Evolutionary conservation across 2,329 filamentous ascomycete species (phyloP).

Genomic region (Sclerotinia nivalis): DNA sequence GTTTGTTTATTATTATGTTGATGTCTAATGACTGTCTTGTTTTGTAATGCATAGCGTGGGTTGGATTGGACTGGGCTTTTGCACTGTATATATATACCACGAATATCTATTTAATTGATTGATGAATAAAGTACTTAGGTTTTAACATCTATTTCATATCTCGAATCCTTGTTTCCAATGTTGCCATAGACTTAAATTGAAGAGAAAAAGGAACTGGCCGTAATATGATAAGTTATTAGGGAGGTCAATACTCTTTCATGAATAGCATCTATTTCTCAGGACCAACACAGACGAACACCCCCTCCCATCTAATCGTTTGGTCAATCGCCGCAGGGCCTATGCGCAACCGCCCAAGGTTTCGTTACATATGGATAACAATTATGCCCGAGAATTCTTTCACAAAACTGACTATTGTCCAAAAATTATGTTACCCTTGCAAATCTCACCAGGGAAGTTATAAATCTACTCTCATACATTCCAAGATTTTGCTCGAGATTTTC

Average conservation of each 20-base stretch:
- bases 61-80: neutral
- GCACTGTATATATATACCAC: conserved; percentile 4
- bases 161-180: neutral
- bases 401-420: too few relatives aligned
- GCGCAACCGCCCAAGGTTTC: neutral
- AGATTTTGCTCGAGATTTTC: too few relatives aligned
- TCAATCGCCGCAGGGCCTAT: neutral
- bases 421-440: too few relatives aligned
- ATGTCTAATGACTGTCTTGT: conserved; percentile 4
- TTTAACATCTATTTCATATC: neutral
- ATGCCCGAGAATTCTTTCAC: neutral
- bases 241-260: too few relatives aligned
- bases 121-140: neutral
- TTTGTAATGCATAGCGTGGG: conserved; percentile 4
- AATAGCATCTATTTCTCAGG: neutral
- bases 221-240: neutral
- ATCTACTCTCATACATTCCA: too few relatives aligned
- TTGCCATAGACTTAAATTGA: neutral
- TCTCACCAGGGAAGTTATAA: too few relatives aligned
- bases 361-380: neutral
- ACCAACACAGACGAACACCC: neutral
- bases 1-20: neutral
- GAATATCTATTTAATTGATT: neutral
- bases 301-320: neutral
- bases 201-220: neutral